Evolutionary conservation across 371 early-diverging fungal genomes (phyloP), one percentile per base, ranked within the genome.

Genomic region (Syncephalastrum sp.): DNA sequence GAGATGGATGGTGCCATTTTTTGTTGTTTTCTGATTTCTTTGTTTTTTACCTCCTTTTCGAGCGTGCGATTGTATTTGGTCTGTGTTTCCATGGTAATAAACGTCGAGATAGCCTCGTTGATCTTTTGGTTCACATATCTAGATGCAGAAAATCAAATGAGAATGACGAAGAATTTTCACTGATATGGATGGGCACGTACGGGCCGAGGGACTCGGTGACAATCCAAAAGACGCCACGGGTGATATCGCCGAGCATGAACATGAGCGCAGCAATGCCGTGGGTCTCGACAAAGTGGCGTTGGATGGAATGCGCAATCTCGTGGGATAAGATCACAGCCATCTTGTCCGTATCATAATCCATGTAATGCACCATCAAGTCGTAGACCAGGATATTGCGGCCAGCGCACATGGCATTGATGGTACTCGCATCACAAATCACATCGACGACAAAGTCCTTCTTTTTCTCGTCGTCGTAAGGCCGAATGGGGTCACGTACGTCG

Each of bases 291-390:
- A 81, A 81, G 60, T 86, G 86, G 10, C 83, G 69, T 53, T 86
- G 86, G 42, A 86, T 64, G 0, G 79, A 74, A 58, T 86, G 86
- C 0, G 86, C 84, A 24, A 86, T 70, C 55, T 86, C 86, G 62
- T 86, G 86, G 3, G 83, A 77, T 14, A 86, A 54, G 19, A 86
- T 79, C 3, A 81, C 84, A 3, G 86, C 86, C 54, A 84, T 62
- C 44, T 72, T 60, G 17, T 69, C 74, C 10, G 82, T 68, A 51
- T 84, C 72, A 50, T 79, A 79, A 8, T 79, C 82, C 58, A 86
- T 65, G 25, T 66, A 68, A 4, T 74, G 47, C 50, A 75, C 38
- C 73, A 82, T 55, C 57, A 77, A 42, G 57, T 82, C 72, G 60
- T 79, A 77, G n/a, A 82, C 65, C 12, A 79, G 29, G 12, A 79